Base-by-base conservation (phyloP, 2,329 filamentous ascomycete genomes). In the Verticillium longisporum region DNA sequence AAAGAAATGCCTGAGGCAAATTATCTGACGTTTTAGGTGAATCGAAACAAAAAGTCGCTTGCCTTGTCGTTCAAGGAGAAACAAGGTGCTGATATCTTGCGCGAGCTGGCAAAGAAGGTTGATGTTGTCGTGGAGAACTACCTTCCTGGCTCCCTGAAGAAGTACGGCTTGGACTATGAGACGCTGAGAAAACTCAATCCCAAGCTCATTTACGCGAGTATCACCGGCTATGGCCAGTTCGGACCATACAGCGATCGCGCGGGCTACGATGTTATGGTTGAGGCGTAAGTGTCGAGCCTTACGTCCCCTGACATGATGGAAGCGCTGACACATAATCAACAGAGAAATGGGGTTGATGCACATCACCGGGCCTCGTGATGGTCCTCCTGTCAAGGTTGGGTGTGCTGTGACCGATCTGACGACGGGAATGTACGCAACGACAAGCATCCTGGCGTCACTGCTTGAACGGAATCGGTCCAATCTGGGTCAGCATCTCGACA, bases 261-360 rank as follows among this genome's bases (percentile, higher is more conserved):
- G 9, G 87, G 87, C 9, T 90, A 89, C 74, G 87, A 90, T 72
- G 87, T 89, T 57, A 89, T 90, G 86, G 87, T 89, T 5, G 87
- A 89, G 75, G 87, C 87, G 59, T 61, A 6, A 18, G 59, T 61
- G 10, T n/a, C n/a, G n/a, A n/a, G n/a, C n/a, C n/a, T 15, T 11
- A 36, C 36, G 36, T 7, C 38, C 15, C 15, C 15, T n/a, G 38
- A 45, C 18, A 7, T 7, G 15, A n/a, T 14, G 15, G 14, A n/a
- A 45, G 18, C 38, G 15, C 15, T 45, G 38, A 15, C 11, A 13
- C 5, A 7, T 6, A 6, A 14, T 13, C 18, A 21, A 14, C 26
- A 60, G 59, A 66, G 87, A 89, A 68, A 83, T 89, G 77, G 87
- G 87, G 1, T 72, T 90, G 61, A 89, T 90, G 87, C 87, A 90